Evolutionary conservation across 345 rosid genomes (phyloP).

Genomic region (Eucalyptus lansdowneana): DNA sequence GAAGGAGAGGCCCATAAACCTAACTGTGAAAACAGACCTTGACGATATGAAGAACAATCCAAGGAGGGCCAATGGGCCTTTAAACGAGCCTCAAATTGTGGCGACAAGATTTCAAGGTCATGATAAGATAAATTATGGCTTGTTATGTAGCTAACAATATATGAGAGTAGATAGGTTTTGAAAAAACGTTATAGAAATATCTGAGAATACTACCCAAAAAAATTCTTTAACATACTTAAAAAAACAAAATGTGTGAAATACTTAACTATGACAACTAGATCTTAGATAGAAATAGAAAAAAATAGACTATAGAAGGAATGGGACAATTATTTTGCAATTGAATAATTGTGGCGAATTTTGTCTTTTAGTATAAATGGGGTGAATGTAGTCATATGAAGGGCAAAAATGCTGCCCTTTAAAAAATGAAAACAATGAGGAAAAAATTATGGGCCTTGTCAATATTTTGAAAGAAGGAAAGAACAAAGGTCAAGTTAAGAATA

Average conservation of each 20-base stretch:
- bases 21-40: background rate
- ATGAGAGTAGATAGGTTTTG: background rate
- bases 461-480: background rate
- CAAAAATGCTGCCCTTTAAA: background rate
- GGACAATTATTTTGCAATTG: background rate
- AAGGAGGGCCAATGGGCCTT: background rate
- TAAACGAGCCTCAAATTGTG: background rate
- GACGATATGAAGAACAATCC: background rate
- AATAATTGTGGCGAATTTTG: background rate
- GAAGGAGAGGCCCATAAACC: background rate
- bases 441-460: background rate
- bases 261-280: background rate
- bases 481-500: background rate
- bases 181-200: background rate
- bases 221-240: background rate
- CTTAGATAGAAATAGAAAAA: background rate
- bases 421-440: background rate
- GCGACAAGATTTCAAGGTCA: background rate
- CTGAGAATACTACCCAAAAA: background rate
- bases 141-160: background rate
- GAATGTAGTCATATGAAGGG: background rate
- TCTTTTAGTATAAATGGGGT: background rate
- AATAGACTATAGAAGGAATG: background rate
- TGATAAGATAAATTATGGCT: background rate
- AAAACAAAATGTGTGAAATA: background rate